Evolutionary conservation across 768 basidiomycete genomes (phyloP).

Genomic region (Naganishia randhawae): DNA sequence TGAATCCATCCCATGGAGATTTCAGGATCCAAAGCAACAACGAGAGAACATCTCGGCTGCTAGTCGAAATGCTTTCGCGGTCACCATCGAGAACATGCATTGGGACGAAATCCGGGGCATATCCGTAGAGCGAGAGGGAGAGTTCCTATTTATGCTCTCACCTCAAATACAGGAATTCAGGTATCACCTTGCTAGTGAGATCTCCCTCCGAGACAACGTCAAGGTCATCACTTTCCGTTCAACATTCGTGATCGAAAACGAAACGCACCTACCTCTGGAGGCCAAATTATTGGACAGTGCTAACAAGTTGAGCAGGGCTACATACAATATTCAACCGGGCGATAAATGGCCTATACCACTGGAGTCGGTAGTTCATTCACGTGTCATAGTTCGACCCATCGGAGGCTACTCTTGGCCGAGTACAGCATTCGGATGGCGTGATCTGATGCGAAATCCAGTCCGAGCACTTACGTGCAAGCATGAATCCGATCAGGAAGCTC

Average conservation of each 20-base stretch:
- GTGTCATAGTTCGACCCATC: constrained; percentile 82
- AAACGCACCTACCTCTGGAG: constrained; percentile 86
- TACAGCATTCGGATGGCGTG: constrained; percentile 77
- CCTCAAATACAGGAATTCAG: constrained; percentile 69
- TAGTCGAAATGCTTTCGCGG: constrained; percentile 76
- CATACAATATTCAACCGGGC: constrained; percentile 85
- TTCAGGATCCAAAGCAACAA: constrained; percentile 91
- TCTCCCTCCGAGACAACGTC: constrained; percentile 83
- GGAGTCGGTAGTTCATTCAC: constrained; percentile 75
- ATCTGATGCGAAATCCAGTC: constrained; percentile 63
- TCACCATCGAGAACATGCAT: constrained; percentile 75
- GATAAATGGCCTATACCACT: constrained; percentile 85
- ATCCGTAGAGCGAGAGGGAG: constrained; percentile 90
- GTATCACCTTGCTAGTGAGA: constrained; percentile 79
- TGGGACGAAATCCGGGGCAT: constrained; percentile 88
- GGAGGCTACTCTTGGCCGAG: constrained; percentile 93
- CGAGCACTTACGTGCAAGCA: constrained; percentile 84
- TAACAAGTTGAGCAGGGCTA: constrained; percentile 72
- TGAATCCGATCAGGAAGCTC: constrained; percentile 70
- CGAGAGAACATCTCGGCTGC: constrained; percentile 72
- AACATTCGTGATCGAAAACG: constrained; percentile 83
- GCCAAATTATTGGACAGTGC: constrained; percentile 79
- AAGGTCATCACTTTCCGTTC: constrained; percentile 92
- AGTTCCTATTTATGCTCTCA: constrained; percentile 79
- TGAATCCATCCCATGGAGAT: constrained; percentile 84